Evolutionary conservation across 305 asterid species (phyloP).

Genomic region (Fraxinus floribunda): DNA sequence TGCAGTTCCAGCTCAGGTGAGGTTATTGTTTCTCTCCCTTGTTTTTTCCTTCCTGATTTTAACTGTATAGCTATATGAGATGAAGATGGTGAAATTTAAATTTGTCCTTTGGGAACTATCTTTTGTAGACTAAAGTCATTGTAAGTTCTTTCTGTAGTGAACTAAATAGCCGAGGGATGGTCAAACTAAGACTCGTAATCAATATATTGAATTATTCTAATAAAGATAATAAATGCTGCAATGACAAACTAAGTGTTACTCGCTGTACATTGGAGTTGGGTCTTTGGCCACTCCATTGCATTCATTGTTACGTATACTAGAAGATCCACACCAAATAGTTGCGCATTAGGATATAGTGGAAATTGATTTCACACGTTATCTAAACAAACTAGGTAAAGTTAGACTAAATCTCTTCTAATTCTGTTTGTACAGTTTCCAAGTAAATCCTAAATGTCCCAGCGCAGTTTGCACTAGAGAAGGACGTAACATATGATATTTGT

Average conservation of each 20-base stretch:
- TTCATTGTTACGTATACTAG: neutral
- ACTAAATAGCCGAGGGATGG: neutral
- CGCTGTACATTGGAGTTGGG: neutral
- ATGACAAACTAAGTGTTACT: neutral
- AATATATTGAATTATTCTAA: neutral
- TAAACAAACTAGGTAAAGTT: neutral
- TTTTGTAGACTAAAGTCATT: neutral
- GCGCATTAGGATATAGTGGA: neutral
- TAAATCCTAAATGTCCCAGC: neutral
- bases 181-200: neutral
- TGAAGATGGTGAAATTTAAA: neutral
- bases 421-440: neutral
- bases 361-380: neutral
- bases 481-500: neutral
- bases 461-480: neutral
- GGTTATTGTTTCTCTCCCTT: neutral
- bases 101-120: neutral
- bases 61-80: neutral
- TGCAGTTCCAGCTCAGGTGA: slow-evolving; percentile 95
- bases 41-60: neutral
- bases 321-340: neutral
- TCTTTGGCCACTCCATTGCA: neutral
- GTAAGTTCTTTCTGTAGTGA: neutral
- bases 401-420: neutral
- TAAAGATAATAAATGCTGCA: neutral